Evolutionary conservation across 176 grass and related monocot genomes (phyloP), one percentile per base, ranked within the genome.

Genomic region (Cenchrus purpureus): DNA sequence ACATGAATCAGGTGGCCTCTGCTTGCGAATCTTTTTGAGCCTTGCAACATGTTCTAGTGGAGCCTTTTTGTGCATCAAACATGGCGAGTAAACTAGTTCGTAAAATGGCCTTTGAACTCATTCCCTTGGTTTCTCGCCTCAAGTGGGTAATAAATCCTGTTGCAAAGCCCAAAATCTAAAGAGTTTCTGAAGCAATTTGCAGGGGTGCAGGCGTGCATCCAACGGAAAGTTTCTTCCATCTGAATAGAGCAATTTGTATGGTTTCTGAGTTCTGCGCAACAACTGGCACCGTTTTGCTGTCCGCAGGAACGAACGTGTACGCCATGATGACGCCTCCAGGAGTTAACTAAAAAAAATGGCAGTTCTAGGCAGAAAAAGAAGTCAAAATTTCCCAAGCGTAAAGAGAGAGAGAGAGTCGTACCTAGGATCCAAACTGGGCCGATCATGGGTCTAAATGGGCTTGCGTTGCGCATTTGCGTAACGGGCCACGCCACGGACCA

Each of bases 1-100:
- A 37, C 48, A 76, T 31, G 82, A 65, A 66, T 65, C 46, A 44
- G 20, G 62, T 43, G 32, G 59, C 12, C 10, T 83, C 55, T 61
- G 37, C 82, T 28, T 74, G 45, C 31, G 63, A 65, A 54, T 54
- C 17, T 64, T 37, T 22, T 37, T 10, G 19, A 74, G 29, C 22
- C 60, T 28, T 67, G 32, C 79, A 76, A 84, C 49, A 67, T 76
- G 82, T 17, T 67, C 60, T 25, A 66, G 49, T 84, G 54, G 71
- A 83, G 20, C 16, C 12, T 49, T 9, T 9, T 46, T 20, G n/a
- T 13, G 40, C 37, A 82, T 29, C 67, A 72, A 60, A 32, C 53
- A 71, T 17, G 25, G 56, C 42, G 60, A 72, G 54, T 82, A 31
- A 55, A 59, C 34, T 55, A 71, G 10, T 48, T 17, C 10, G 9